These are phyloP conservation scores for Kazachstania africana DNA, from an alignment of 805 yeast genomes.

Conservation along the genomic window DNA sequence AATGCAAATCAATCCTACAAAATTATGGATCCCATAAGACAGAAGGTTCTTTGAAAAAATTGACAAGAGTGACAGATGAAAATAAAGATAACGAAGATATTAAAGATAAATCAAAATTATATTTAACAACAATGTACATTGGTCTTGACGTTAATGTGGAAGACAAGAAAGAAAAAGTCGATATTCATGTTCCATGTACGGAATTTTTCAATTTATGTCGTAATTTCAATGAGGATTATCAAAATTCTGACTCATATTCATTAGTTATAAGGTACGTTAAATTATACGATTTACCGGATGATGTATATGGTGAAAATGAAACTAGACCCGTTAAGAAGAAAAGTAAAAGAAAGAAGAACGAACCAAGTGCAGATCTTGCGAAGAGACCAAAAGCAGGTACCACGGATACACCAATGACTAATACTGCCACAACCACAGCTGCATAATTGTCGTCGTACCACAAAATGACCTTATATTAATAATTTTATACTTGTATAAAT, in stretches of 20 bases:
- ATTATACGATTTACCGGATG: slow-evolving; percentile 69
- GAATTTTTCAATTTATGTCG: slow-evolving; percentile 79
- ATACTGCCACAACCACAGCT: not conserved
- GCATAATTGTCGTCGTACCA: not conserved
- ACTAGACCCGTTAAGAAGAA: slow-evolving; percentile 51
- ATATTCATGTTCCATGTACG: slow-evolving; percentile 79
- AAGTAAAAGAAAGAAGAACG: slow-evolving; percentile 32
- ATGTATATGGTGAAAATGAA: slow-evolving; percentile 76
- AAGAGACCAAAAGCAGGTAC: slow-evolving; percentile 27
- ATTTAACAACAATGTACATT: slow-evolving; percentile 65
- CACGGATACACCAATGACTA: not conserved
- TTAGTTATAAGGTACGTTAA: slow-evolving; percentile 65
- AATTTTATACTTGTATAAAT: not conserved
- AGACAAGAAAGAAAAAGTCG: slow-evolving; percentile 53
- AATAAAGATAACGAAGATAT: slow-evolving; percentile 24
- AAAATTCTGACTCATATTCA: slow-evolving; percentile 38
- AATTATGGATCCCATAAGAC: slow-evolving; percentile 53
- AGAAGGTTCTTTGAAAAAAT: slow-evolving; percentile 31
- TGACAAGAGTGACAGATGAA: slow-evolving; percentile 26
- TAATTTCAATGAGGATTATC: slow-evolving; percentile 56
- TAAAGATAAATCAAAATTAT: slow-evolving; percentile 30
- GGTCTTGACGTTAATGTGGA: slow-evolving; percentile 49
- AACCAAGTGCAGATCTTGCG: slow-evolving; percentile 4
- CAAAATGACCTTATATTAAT: too few species aligned
- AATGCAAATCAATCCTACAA: slow-evolving; percentile 42